Evolutionary conservation across 208 protist genomes (phyloP).

Genomic region (Trypanosoma cruzi): DNA sequence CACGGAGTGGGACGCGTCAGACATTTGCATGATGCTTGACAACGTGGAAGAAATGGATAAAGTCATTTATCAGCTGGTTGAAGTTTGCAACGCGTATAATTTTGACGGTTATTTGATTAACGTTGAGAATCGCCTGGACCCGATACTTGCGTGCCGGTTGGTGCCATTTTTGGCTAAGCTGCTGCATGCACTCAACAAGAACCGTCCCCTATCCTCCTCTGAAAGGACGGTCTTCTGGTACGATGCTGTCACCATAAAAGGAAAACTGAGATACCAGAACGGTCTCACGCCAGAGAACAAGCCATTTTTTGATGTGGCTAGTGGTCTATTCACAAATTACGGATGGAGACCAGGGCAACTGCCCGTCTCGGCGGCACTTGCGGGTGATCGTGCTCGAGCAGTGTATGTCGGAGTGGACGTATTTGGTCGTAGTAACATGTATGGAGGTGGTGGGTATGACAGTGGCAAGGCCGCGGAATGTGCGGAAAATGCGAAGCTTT

Average conservation of each 20-base stretch:
- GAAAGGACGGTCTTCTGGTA: constrained; percentile 86
- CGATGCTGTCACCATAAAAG: constrained; percentile 77
- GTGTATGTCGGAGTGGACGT: constrained; percentile 89
- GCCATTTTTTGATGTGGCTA: constrained; percentile 76
- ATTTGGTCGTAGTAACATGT: constrained; percentile 77
- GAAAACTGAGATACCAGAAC: constrained; percentile 80
- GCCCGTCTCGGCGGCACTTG: constrained; percentile 28
- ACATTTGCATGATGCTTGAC: constrained; percentile 11
- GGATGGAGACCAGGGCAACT: constrained; percentile 69
- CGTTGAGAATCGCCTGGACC: constrained; percentile 66
- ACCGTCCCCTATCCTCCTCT: neutral
- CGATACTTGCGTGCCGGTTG: constrained; percentile 44
- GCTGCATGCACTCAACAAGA: constrained; percentile 27
- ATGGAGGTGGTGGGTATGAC: constrained; percentile 78
- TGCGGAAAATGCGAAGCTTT: constrained; percentile 35
- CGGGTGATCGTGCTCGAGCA: constrained; percentile 39
- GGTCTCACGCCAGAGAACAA: constrained; percentile 73
- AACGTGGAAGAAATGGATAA: constrained; percentile 36
- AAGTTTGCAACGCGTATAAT: constrained; percentile 60
- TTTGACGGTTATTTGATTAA: constrained; percentile 95
- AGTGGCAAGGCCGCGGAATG: constrained; percentile 45
- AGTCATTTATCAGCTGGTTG: constrained; percentile 54
- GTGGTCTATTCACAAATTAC: constrained; percentile 93
- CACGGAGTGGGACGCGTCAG: constrained; percentile 55
- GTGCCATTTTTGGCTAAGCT: constrained; percentile 62